These are phyloP conservation scores for Pestalotiopsis sp. DNA, from an alignment of 2,329 filamentous ascomycete genomes.

Conservation along the genomic window DNA sequence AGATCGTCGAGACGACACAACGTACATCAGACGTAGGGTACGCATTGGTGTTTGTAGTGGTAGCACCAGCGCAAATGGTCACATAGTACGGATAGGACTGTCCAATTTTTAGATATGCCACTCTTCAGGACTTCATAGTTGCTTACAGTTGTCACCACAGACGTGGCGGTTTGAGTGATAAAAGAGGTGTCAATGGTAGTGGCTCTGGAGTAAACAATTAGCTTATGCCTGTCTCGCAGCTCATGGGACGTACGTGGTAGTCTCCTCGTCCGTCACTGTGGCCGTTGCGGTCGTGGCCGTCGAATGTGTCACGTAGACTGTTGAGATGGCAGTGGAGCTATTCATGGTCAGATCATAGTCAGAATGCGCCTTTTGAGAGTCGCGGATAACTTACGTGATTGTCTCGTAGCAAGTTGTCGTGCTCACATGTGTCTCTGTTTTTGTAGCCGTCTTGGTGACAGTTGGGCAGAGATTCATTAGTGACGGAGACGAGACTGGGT, in stretches of 20 bases:
- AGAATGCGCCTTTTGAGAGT: not conserved
- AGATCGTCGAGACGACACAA: constrained; percentile 12
- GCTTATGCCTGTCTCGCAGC: not conserved
- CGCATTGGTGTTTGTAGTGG: not conserved
- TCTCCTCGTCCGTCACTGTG: constrained; percentile 18
- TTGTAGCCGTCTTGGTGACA: constrained; percentile 16
- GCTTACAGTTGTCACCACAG: constrained; percentile 13
- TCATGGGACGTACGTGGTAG: constrained; percentile 8
- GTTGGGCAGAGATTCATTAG: constrained; percentile 14
- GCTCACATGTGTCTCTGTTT: constrained; percentile 19
- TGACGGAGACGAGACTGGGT: not conserved
- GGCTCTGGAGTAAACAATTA: constrained; percentile 5
- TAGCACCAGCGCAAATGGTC: constrained; percentile 9
- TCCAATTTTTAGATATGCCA: not conserved
- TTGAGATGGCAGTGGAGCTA: constrained; percentile 8
- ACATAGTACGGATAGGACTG: constrained; percentile 12
- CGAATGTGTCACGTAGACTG: constrained; percentile 2
- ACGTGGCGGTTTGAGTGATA: constrained; percentile 13
- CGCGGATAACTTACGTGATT: constrained; percentile 12
- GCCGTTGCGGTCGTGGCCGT: not conserved
- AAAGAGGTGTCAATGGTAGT: constrained; percentile 9
- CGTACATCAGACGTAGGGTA: constrained; percentile 5
- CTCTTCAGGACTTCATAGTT: not conserved
- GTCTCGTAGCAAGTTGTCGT: constrained; percentile 17
- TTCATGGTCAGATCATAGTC: not conserved